Conservation (phyloP, 2,329 filamentous ascomycete genomes). For the Fusarium abutilonis region DNA sequence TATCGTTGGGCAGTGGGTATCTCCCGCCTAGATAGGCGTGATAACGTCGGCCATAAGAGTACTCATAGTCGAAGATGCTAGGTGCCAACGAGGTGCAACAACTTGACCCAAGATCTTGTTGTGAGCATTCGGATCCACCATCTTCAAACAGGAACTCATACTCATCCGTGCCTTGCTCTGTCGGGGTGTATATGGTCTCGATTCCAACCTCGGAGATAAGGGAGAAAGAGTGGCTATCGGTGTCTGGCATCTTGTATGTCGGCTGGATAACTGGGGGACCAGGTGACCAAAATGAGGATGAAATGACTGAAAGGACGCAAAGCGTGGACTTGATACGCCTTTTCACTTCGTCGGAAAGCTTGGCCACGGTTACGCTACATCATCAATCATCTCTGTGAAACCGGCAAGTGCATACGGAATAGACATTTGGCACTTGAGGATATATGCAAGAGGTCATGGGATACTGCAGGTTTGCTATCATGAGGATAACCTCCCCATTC, state of each 20-base stretch:
- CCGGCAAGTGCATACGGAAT: conserved; percentile 25
- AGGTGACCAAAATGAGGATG: not conserved
- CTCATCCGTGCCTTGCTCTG: conserved; percentile 46
- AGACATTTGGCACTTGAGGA: conserved; percentile 13
- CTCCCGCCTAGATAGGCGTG: conserved; percentile 56
- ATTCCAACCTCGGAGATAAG: conserved; percentile 44
- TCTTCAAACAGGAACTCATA: conserved; percentile 45
- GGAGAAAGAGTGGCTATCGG: conserved; percentile 45
- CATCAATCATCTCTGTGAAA: conserved; percentile 33
- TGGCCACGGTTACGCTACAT: conserved; percentile 25
- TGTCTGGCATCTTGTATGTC: conserved; percentile 38
- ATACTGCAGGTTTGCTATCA: conserved; percentile 26
- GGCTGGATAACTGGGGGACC: not conserved
- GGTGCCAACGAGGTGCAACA: conserved; percentile 49
- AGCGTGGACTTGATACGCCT: conserved; percentile 23
- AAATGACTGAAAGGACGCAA: conserved; percentile 1
- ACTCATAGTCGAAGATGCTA: conserved; percentile 49
- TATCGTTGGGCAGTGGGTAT: conserved; percentile 61
- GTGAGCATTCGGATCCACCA: conserved; percentile 33
- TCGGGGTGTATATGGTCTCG: conserved; percentile 41
- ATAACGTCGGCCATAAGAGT: conserved; percentile 52
- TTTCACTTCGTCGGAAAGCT: conserved; percentile 32
- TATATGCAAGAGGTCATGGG: conserved; percentile 31
- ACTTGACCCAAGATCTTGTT: conserved; percentile 44
- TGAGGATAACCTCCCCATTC: conserved; percentile 19